Conservation (phyloP, 1,284 basidiomycete genomes). For the Ganoderma lingzhi region DNA sequence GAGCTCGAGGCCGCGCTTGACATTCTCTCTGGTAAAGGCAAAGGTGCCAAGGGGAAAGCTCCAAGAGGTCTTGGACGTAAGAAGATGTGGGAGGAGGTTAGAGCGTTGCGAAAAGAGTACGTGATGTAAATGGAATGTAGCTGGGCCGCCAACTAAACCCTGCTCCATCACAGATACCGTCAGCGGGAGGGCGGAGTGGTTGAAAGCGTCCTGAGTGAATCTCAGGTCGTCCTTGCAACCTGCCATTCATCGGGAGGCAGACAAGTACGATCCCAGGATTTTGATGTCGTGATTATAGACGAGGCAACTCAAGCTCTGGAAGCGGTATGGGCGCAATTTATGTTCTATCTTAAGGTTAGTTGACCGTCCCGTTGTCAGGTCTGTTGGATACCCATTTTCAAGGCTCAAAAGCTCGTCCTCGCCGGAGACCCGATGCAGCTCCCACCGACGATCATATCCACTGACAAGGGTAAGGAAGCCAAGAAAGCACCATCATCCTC, state of each 20-base stretch:
- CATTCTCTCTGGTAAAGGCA: conserved; percentile 79
- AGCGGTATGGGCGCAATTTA: conserved; percentile 61
- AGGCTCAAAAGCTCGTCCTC: conserved; percentile 87
- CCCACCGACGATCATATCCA: conserved; percentile 90
- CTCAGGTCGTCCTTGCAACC: conserved; percentile 90
- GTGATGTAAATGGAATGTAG: conserved; percentile 32
- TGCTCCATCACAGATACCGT: conserved; percentile 67
- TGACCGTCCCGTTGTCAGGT: conserved; percentile 55
- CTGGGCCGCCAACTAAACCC: conserved; percentile 3
- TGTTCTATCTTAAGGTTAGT: background rate
- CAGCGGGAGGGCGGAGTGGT: conserved; percentile 88
- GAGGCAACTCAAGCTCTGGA: conserved; percentile 98
- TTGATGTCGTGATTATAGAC: conserved; percentile 95
- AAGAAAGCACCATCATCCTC: conserved; percentile 37
- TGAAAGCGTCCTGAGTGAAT: conserved; percentile 78
- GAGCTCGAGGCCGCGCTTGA: conserved; percentile 80
- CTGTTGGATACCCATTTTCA: conserved; percentile 96
- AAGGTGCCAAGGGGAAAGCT: conserved; percentile 75
- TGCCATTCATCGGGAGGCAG: conserved; percentile 91
- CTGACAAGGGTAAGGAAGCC: conserved; percentile 45
- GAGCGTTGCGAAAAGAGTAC: conserved; percentile 90
- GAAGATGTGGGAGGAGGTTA: conserved; percentile 93
- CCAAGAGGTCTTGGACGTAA: conserved; percentile 82
- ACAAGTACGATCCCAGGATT: conserved; percentile 78
- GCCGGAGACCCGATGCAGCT: conserved; percentile 93